Percentiles rank a stretch among this genome's conserved stretches.
Evolutionary conservation across 2,329 filamentous ascomycete genomes (phyloP).

Genomic region (Leptographium galeiforme): DNA sequence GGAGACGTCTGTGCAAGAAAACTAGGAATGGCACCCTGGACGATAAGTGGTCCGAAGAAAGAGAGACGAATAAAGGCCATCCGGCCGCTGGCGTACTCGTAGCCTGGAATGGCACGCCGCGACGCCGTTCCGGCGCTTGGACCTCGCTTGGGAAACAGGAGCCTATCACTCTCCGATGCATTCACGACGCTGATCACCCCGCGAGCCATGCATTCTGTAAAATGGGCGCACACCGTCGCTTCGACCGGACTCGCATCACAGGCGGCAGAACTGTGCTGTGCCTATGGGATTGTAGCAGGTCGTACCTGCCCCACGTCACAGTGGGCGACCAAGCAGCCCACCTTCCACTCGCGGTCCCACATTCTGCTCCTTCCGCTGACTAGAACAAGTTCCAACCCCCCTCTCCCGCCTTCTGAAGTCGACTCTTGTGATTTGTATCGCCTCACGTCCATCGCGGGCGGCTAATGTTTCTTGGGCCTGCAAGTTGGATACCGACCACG

Average conservation of each 20-base stretch:
- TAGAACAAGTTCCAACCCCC: background rate
- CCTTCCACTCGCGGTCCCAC: background rate
- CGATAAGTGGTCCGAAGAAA: too few relatives aligned
- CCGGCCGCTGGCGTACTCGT: too few relatives aligned
- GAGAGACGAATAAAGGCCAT: too few relatives aligned
- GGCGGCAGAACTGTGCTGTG: too few relatives aligned
- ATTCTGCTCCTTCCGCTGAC: background rate
- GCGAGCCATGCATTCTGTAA: background rate
- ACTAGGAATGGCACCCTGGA: too few relatives aligned
- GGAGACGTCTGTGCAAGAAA: background rate
- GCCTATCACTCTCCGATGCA: background rate
- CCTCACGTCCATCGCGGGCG: conserved; percentile 1
- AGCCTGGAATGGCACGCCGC: too few relatives aligned
- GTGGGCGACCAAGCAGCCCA: background rate
- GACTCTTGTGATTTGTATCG: conserved; percentile 1
- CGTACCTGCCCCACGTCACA: conserved; percentile 1
- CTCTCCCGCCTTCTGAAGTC: background rate
- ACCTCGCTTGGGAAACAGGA: background rate
- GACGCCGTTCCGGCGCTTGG: too few relatives aligned
- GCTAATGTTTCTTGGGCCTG: background rate
- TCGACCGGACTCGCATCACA: too few relatives aligned
- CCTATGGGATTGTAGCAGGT: too few relatives aligned
- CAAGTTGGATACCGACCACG: background rate
- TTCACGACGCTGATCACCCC: background rate
- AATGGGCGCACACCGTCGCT: background rate